Base-by-base conservation (phyloP, 208 protist species). In the Acanthamoeba sp. region DNA sequence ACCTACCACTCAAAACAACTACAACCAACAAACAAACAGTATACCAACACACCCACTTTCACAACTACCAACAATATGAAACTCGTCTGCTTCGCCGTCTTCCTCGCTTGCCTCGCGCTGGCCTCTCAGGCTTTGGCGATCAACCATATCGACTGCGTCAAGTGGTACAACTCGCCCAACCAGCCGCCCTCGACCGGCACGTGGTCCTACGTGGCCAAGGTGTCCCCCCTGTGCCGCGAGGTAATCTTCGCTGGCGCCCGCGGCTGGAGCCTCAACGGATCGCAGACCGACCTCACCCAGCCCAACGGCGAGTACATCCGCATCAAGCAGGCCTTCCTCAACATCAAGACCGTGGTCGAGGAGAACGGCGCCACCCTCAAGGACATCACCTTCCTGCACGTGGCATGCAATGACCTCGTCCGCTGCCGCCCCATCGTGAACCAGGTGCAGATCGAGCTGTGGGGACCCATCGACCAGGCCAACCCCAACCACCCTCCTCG, bases 261-360 rank as follows among this genome's bases (percentile, higher is more conserved):
- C 10, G 62, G 32, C 7, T n/a, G 62, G 62, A 16, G 29, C 32
- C 62, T 34, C 24, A n/a, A n/a, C 62, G 62, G 62, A 1, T n/a
- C 24, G 4, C 62, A 71, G 32, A 71, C 62, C 12, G n/a, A 71
- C n/a, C n/a, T 71, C n/a, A 36, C 62, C n/a, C 62, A 36, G n/a
- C n/a, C 62, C 62, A 71, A 71, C 27, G 62, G 62, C 62, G 32
- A 71, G n/a, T 71, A 71, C 62, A 71, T 36, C 62, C 62, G 62
- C 62, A 34, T 71, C 62, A 71, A 71, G 62, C 62, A 71, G 62
- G 22, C 62, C 62, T 71, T 71, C 62, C n/a, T 71, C 62, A 71
- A 71, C 62, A 71, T 71, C n/a, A n/a, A 36, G n/a, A 10, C 24
- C 62, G 32, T 36, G 0, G 62, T 34, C 62, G 62, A n/a, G n/a